Evolutionary conservation across 2,329 filamentous ascomycete genomes (phyloP).

Genomic region (Myriosclerotinia duriaeana): DNA sequence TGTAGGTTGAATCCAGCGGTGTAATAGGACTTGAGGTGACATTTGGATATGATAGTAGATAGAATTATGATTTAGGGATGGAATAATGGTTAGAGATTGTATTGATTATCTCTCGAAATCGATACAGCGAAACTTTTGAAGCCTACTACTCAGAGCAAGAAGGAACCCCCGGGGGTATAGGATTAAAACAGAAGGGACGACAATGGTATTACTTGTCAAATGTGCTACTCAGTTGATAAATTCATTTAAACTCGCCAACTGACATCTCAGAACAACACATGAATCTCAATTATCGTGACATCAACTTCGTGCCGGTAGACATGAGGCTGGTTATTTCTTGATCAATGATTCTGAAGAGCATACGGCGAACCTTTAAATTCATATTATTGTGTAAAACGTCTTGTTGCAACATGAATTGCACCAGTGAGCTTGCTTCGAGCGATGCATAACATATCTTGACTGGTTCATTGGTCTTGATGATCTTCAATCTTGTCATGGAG

Average conservation of each 20-base stretch:
- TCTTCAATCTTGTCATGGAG: not conserved
- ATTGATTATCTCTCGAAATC: not conserved
- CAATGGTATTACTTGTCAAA: not conserved
- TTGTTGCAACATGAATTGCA: not conserved
- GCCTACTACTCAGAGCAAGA: not conserved
- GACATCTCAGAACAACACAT: not conserved
- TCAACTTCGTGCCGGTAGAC: not conserved
- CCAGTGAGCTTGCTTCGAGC: not conserved
- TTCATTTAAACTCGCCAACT: not conserved
- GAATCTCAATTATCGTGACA: not conserved
- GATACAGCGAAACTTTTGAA: not conserved
- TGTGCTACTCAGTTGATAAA: not conserved
- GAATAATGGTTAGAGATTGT: not conserved
- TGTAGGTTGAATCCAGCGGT: constrained; percentile 25
- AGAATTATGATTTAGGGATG: not conserved
- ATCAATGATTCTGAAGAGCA: too few relatives aligned
- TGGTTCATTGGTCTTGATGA: not conserved
- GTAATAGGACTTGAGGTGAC: constrained; percentile 27
- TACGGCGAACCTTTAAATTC: too few relatives aligned
- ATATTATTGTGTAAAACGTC: too few relatives aligned
- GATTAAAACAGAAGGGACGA: constrained; percentile 13
- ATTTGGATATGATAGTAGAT: constrained; percentile 25
- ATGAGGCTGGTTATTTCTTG: not conserved
- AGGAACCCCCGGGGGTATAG: not conserved
- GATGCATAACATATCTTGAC: not conserved